Conservation (phyloP, 768 basidiomycete genomes). For the Pleurotus giganteus region DNA sequence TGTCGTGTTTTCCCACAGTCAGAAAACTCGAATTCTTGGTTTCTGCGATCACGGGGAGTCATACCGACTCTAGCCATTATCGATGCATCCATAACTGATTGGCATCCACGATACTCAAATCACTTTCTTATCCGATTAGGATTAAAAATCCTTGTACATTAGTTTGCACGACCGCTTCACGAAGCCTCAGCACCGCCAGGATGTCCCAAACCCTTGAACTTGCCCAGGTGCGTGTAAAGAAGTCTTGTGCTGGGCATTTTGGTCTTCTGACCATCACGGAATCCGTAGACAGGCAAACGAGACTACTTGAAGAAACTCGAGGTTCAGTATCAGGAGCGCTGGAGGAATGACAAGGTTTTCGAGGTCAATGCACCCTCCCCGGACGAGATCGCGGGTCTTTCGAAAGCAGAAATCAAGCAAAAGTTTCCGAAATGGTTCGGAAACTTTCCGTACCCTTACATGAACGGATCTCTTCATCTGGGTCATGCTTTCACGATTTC, state of each 20-base stretch:
- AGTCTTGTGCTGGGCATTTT: background rate
- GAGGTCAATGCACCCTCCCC: conserved; percentile 78
- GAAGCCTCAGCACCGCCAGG: conserved; percentile 13
- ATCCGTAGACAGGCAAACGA: conserved; percentile 85
- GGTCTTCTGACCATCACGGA: conserved; percentile 5
- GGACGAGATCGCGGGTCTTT: conserved; percentile 62
- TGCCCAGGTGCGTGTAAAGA: conserved; percentile 46
- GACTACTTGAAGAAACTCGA: conserved; percentile 85
- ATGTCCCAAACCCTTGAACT: conserved; percentile 70
- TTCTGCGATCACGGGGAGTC: background rate
- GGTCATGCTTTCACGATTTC: conserved; percentile 98
- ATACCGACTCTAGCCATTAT: background rate
- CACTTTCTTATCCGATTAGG: conserved; percentile 25
- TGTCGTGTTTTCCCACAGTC: conserved; percentile 1
- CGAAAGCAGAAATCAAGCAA: conserved; percentile 62
- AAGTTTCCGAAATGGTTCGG: conserved; percentile 97
- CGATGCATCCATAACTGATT: background rate
- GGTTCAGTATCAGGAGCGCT: conserved; percentile 78
- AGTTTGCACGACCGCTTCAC: conserved; percentile 21
- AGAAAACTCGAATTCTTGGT: background rate
- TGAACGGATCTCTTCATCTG: conserved; percentile 96
- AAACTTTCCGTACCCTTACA: conserved; percentile 95
- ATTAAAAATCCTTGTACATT: conserved; percentile 36
- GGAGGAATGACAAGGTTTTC: conserved; percentile 77
- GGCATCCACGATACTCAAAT: conserved; percentile 3